Evolutionary conservation across 1,139 yeast species (phyloP), one percentile per base, ranked within the genome.

Genomic region (Nadsonia commutata): DNA sequence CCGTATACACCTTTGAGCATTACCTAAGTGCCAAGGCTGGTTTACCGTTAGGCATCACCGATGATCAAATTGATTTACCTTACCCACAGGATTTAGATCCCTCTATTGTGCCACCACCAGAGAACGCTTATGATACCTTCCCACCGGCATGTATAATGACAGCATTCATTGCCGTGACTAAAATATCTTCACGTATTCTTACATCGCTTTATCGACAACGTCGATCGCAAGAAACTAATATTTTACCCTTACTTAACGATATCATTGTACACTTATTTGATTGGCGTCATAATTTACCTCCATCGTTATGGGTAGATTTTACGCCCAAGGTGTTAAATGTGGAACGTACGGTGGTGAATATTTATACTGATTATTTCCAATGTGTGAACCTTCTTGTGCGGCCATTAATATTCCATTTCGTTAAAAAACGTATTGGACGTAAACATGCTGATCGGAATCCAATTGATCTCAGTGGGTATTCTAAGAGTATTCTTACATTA

Each of bases 11-110:
- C 83, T 80, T 80, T 55, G 95, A 84, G 62, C 63, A 94, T 57
- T 83, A 83, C 85, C 63, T 83, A 39, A 78, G 86, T 18, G 80
- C 93, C 11, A 84, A 84, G 55, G 88, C 90, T 1, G 95, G 95
- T 0, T 64, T 83, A 36, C 94, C 95, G 0, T 60, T 82, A 39
- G 77, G 88, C 45, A 71, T 83, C 50, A 77, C 84, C 1, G 94
- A 83, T 56, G 83, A 80, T 51, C 79, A 83, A 49, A 81, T 83
- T 18, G 74, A 83, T 1, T 78, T 93, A 0, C 86, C 76, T 46
- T 63, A 82, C 19, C 94, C 94, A 0, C 72, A 71, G 45, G 93
- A 81, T 37, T 31, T 49, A 27, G 46, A 43, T 18, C 45, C 43
- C 13, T 40, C 42, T 5, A 44, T 59, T 74, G 79, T 16, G 13